Conservation (phyloP, 805 yeast species). For the Cyberlindnera misumaiensis region DNA sequence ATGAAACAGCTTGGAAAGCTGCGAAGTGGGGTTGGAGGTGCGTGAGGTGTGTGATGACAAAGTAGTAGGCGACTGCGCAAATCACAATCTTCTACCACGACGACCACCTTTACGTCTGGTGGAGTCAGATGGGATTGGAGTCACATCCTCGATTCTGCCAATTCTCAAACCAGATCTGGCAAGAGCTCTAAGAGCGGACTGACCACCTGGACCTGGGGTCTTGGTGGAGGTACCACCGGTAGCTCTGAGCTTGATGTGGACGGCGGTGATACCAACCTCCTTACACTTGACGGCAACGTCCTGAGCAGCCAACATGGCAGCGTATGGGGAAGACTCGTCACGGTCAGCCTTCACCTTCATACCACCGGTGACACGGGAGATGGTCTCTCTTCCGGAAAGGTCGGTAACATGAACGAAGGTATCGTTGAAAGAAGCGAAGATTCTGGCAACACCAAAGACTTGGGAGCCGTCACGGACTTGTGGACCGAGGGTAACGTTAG, state of each 20-base stretch:
- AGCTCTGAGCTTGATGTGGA: constrained; percentile 99
- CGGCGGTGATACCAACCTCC: constrained; percentile 99
- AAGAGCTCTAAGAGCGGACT: constrained; percentile 97
- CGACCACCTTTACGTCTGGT: constrained; percentile 99
- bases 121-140: constrained; percentile 99
- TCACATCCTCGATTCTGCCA: constrained; percentile 99
- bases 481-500: constrained; percentile 66
- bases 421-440: constrained; percentile 99
- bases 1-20: constrained; percentile 10
- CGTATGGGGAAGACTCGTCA: constrained; percentile 99
- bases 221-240: constrained; percentile 99
- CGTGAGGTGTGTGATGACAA: constrained; percentile 2
- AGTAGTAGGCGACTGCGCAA: constrained; percentile 2
- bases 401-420: constrained; percentile 99
- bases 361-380: constrained; percentile 99
- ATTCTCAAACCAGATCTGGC: constrained; percentile 99
- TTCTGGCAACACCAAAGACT: constrained; percentile 99
- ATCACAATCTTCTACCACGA: constrained; percentile 99
- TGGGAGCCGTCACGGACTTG: constrained; percentile 96
- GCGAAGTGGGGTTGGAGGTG: constrained; percentile 6
- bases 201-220: constrained; percentile 99
- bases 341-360: constrained; percentile 99
- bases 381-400: constrained; percentile 99
- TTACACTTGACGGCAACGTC: constrained; percentile 98
- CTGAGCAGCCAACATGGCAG: constrained; percentile 99